Percentiles rank a stretch among this genome's conserved stretches.
Conservation (phyloP, 495 filamentous ascomycete genomes). For the Sabuloglossum arenarium region DNA sequence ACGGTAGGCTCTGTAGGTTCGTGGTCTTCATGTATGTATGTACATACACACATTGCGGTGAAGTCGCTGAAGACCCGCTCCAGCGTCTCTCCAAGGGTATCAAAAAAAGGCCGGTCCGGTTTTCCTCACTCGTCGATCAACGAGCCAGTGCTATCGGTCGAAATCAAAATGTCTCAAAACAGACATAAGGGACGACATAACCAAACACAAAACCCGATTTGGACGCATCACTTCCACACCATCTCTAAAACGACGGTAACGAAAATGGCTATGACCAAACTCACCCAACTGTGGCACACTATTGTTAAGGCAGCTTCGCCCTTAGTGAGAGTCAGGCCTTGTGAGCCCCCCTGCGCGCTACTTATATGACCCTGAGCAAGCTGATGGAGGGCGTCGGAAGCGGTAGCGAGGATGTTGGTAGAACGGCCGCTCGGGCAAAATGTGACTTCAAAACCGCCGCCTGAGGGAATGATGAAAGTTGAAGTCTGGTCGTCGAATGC, state of each 20-base stretch:
- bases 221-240: not conserved
- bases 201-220: too few relatives aligned
- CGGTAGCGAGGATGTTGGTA: slow-evolving; percentile 38
- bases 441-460: slow-evolving; percentile 51
- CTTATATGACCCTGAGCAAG: not conserved
- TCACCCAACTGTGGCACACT: not conserved
- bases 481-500: slow-evolving; percentile 55
- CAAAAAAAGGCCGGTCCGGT: too few relatives aligned
- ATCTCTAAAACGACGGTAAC: not conserved
- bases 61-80: too few relatives aligned
- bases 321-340: not conserved
- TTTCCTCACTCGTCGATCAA: too few relatives aligned
- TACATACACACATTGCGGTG: too few relatives aligned
- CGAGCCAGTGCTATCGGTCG: too few relatives aligned
- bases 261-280: not conserved
- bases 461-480: slow-evolving; percentile 55
- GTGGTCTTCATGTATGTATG: too few relatives aligned
- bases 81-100: too few relatives aligned
- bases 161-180: too few relatives aligned
- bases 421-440: slow-evolving; percentile 54
- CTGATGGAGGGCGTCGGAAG: not conserved
- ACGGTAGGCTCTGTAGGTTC: too few relatives aligned
- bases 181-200: too few relatives aligned
- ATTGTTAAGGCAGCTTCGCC: not conserved
- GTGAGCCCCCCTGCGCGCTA: not conserved